Evolutionary conservation across 2,329 filamentous ascomycete species (phyloP), one percentile per base, ranked within the genome.

Genomic region (Tolypocladium inflatum): DNA sequence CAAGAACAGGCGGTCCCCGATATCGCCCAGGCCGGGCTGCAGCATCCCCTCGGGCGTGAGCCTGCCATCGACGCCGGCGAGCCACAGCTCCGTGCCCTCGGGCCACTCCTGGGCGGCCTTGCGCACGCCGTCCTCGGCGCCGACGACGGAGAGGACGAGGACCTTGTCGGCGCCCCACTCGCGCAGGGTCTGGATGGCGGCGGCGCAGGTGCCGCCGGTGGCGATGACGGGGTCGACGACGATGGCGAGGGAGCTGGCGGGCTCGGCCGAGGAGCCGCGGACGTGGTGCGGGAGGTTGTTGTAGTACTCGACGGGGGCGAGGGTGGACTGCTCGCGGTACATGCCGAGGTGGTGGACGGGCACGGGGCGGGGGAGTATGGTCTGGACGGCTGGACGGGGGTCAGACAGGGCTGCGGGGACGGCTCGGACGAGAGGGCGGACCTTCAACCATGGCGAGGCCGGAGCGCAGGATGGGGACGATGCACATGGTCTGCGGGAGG

Each of bases 261-360:
- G 69, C 39, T 73, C 61, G 43, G 70, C 64, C 51, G 68, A 60
- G 37, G 73, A 63, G 55, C 70, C 57, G 65, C 78, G 68, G 43
- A 78, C 70, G 74, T 90, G 88, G 74, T 90, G 87, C 41, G 91
- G 91, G 23, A 97, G 86, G 74, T 96, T 96, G 80, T 97, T 97
- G 82, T 97, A 97, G 82, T 97, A 96, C 75, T 96, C 92, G 59
- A 97, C 92, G 3, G 92, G 91, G 67, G 91, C 85, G 58, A 97
- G 86, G 51, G 90, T 93, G 58, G 85, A 84, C 60, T 89, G 90
- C 71, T 97, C 92, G 69, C 92, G 90, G 80, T 93, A 97, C 68
- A 97, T 87, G 64, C 94, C 93, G 9, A 97, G 87, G 72, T 97
- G 93, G 77, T 97, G 91, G 63, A 97, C 84, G 8, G 91, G 87